phyloP scores from a whole-genome alignment of 305 asterid species.

The Fraxinus dipetala region DNA sequence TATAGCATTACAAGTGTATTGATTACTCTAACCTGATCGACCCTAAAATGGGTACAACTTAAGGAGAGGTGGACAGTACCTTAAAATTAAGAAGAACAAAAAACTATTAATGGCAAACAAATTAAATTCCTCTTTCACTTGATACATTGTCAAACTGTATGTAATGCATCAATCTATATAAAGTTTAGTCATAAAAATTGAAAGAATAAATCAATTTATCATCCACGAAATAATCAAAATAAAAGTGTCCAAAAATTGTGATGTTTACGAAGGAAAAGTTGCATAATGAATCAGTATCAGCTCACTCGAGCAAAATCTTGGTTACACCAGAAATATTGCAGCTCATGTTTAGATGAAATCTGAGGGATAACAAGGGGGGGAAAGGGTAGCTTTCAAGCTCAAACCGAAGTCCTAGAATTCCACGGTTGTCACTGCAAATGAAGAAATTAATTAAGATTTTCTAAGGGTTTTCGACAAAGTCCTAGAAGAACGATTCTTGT shows the following conservation, averaged over 20 bases:
- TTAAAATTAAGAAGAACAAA: not conserved
- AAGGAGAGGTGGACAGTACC: not conserved
- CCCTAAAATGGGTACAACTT: too few species aligned
- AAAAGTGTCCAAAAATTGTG: not conserved
- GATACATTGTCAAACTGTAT: not conserved
- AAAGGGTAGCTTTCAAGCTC: slow-evolving; percentile 34
- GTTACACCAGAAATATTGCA: not conserved
- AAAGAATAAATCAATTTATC: not conserved
- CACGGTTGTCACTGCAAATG: slow-evolving; percentile 45
- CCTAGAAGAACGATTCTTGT: slow-evolving; percentile 36
- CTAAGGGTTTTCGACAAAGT: not conserved
- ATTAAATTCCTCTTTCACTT: not conserved
- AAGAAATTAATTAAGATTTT: not conserved
- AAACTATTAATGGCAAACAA: not conserved
- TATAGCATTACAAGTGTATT: not conserved
- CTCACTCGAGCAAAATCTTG: not conserved
- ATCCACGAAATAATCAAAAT: not conserved
- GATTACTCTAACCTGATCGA: not conserved
- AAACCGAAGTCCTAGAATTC: slow-evolving; percentile 37
- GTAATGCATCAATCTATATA: not conserved
- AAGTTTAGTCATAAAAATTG: not conserved
- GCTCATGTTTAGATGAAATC: not conserved
- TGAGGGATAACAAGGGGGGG: not conserved
- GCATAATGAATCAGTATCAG: not conserved
- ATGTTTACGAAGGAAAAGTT: not conserved